Evolutionary conservation across 805 yeast species (phyloP).

Genomic region (Starmerella bombicola): DNA sequence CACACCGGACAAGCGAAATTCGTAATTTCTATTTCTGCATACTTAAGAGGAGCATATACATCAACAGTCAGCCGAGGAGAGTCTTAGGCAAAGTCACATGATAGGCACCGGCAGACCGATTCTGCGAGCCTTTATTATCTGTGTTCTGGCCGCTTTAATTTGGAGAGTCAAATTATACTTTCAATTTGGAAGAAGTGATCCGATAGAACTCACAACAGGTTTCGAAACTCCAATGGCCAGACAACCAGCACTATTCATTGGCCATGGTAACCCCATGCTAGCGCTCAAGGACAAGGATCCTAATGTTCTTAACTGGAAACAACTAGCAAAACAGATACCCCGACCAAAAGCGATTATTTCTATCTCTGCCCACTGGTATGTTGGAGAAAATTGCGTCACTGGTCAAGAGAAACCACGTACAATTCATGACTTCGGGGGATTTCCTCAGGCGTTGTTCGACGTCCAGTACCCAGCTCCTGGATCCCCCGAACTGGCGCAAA

Average conservation of each 20-base stretch:
- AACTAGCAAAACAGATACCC: slow-evolving; percentile 14
- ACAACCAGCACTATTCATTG: slow-evolving; percentile 17
- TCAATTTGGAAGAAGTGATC: too few relatives aligned
- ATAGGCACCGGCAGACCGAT: too few relatives aligned
- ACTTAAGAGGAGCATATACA: too few relatives aligned
- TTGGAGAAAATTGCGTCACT: slow-evolving; percentile 12
- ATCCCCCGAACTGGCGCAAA: slow-evolving; percentile 18
- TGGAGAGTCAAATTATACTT: too few relatives aligned
- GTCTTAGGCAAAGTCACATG: too few relatives aligned
- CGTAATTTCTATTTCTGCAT: too few relatives aligned
- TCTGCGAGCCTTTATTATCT: too few relatives aligned
- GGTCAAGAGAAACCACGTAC: slow-evolving; percentile 16
- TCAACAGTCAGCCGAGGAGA: too few relatives aligned
- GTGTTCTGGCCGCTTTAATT: too few relatives aligned
- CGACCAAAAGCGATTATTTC: slow-evolving; percentile 20
- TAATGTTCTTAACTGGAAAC: slow-evolving; percentile 10
- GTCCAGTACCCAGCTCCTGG: slow-evolving; percentile 22
- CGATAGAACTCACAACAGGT: too few relatives aligned
- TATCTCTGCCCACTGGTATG: slow-evolving; percentile 22
- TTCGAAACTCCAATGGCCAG: too few relatives aligned
- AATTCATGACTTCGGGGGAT: slow-evolving; percentile 21
- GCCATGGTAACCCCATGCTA: slow-evolving; percentile 19
- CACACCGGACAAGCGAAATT: too few relatives aligned
- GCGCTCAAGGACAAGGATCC: slow-evolving; percentile 8
- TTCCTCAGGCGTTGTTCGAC: slow-evolving; percentile 19